These are phyloP conservation scores for Blastobotrys arbuscula DNA, from an alignment of 1,139 yeast genomes.

Conservation along the genomic window DNA sequence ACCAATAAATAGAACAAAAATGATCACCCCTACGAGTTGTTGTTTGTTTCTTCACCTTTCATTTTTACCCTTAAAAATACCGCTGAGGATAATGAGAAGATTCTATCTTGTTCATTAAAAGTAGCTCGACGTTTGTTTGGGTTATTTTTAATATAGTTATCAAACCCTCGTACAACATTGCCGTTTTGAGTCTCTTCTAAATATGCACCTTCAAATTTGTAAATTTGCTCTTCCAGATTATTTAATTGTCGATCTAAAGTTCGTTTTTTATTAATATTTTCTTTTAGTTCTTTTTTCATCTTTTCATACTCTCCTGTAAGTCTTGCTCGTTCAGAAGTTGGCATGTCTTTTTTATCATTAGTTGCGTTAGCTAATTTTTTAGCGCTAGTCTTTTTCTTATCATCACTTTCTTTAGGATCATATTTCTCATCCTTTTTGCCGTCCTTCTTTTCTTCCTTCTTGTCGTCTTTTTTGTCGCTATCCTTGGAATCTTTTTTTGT, in stretches of 20 bases:
- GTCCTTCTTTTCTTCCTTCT: not conserved
- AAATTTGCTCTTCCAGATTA: slow-evolving; percentile 70
- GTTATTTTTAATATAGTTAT: slow-evolving; percentile 59
- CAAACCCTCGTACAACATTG: slow-evolving; percentile 85
- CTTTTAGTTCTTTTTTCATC: slow-evolving; percentile 61
- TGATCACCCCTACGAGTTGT: not conserved
- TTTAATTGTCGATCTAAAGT: slow-evolving; percentile 55
- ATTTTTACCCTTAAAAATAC: slow-evolving; percentile 50
- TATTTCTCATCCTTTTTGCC: not conserved
- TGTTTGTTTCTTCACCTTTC: slow-evolving; percentile 25
- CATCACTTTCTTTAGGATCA: no score
- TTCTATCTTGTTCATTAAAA: slow-evolving; percentile 75
- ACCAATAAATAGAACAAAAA: not conserved
- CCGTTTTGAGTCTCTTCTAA: slow-evolving; percentile 67
- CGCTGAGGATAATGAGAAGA: slow-evolving; percentile 76
- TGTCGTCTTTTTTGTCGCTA: slow-evolving; percentile 2
- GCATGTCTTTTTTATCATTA: not conserved
- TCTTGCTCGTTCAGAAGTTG: slow-evolving; percentile 4
- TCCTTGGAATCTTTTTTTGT: slow-evolving; percentile 1
- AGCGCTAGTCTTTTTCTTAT: not conserved
- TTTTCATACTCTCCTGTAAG: slow-evolving; percentile 55
- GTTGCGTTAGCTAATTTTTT: not conserved
- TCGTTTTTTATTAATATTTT: slow-evolving; percentile 58
- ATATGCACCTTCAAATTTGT: slow-evolving; percentile 72
- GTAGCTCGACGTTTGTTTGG: slow-evolving; percentile 50